These are phyloP conservation scores for Kwoniella europaea DNA, from an alignment of 768 basidiomycete species.

Conservation along the genomic window DNA sequence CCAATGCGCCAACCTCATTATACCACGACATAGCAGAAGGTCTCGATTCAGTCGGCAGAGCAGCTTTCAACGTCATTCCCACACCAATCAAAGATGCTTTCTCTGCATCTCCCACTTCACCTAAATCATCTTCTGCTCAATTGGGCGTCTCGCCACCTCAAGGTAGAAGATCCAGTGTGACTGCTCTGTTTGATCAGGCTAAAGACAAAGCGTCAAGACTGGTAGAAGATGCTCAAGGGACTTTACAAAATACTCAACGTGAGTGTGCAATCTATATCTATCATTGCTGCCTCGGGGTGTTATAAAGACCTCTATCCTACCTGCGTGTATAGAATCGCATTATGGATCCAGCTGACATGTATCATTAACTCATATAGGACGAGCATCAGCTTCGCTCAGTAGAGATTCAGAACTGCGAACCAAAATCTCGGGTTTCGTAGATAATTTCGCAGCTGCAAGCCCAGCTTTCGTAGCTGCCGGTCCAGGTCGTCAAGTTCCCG, in stretches of 20 bases:
- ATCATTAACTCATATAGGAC: too few species aligned
- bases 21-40: slow-evolving; percentile 49
- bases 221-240: slow-evolving; percentile 29
- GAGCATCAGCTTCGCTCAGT: slow-evolving; percentile 21
- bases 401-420: slow-evolving; percentile 4
- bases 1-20: slow-evolving; percentile 40
- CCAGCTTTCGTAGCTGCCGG: slow-evolving; percentile 17
- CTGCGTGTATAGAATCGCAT: too few species aligned
- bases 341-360: too few species aligned
- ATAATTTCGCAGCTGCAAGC: slow-evolving; percentile 4
- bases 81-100: slow-evolving; percentile 42
- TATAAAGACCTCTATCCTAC: too few species aligned
- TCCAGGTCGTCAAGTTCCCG: slow-evolving; percentile 6
- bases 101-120: slow-evolving; percentile 21
- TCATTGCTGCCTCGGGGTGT: neutral
- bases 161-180: slow-evolving; percentile 18
- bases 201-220: slow-evolving; percentile 34
- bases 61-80: slow-evolving; percentile 47
- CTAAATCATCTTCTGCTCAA: neutral
- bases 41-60: slow-evolving; percentile 42
- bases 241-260: slow-evolving; percentile 30
- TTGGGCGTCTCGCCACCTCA: slow-evolving; percentile 12
- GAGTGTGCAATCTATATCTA: neutral
- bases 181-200: slow-evolving; percentile 32
- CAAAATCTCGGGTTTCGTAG: slow-evolving; percentile 2